phyloP scores from a whole-genome alignment of 441 rosid genomes.

The Pelargonium fulgidum region DNA sequence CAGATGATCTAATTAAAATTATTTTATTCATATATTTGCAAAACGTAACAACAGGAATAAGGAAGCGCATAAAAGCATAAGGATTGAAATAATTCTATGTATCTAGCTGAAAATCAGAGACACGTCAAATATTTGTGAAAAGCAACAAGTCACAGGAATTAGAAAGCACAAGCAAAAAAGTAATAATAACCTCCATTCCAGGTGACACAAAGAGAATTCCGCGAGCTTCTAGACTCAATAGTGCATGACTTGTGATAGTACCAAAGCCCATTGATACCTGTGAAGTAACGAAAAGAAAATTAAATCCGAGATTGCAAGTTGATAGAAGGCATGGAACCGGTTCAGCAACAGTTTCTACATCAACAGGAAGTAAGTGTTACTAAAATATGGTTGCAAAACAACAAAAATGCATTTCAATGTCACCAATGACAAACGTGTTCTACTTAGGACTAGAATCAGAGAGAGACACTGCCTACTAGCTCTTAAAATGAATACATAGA shows the following conservation, averaged over 20 bases:
- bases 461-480: background rate
- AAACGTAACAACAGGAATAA: background rate
- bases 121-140: background rate
- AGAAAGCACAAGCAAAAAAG: background rate
- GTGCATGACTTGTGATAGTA: slow-evolving; percentile 67
- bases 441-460: background rate
- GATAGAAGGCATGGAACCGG: background rate
- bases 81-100: background rate
- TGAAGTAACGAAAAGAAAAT: slow-evolving; percentile 19
- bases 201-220: slow-evolving; percentile 76
- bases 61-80: background rate
- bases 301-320: slow-evolving; percentile 8
- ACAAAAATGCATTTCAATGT: background rate
- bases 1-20: background rate
- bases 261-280: slow-evolving; percentile 96
- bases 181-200: slow-evolving; percentile 65
- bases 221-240: slow-evolving; percentile 89
- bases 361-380: background rate
- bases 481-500: background rate
- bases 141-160: background rate
- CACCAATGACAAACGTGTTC: slow-evolving; percentile 1
- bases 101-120: background rate
- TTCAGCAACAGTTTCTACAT: background rate
- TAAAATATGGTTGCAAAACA: background rate
- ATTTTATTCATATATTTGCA: background rate